Evolutionary conservation across 257 asterid genomes (phyloP).

Genomic region (Salvia rosmarinus): DNA sequence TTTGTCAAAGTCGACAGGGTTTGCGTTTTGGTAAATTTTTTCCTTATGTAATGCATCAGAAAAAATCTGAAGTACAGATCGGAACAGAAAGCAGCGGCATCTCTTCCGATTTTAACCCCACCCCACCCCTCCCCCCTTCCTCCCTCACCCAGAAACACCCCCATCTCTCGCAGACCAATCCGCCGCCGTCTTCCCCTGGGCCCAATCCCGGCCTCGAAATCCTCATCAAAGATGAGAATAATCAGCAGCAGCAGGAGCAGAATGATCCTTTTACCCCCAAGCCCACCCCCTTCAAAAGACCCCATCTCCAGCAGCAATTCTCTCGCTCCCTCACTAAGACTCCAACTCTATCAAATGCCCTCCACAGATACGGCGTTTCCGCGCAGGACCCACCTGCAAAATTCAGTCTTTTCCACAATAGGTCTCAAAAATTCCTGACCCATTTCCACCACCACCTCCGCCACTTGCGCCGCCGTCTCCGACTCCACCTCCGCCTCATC

Average conservation of each 20-base stretch:
- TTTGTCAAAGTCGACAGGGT: constrained; percentile 28
- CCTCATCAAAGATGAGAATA: constrained; percentile 52
- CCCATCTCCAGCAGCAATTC: constrained; percentile 59
- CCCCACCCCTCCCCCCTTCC: constrained; percentile 63
- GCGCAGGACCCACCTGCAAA: constrained; percentile 44
- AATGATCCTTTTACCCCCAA: constrained; percentile 63
- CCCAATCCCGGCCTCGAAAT: constrained; percentile 50
- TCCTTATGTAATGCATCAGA: constrained; percentile 91
- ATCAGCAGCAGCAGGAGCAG: constrained; percentile 40
- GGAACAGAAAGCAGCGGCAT: constrained; percentile 98
- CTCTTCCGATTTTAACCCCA: constrained; percentile 98
- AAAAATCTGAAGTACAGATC: constrained; percentile 95
- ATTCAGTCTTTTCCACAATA: constrained; percentile 42
- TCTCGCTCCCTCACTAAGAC: constrained; percentile 55
- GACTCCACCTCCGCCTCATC: constrained; percentile 71
- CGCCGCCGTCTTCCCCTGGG: constrained; percentile 44
- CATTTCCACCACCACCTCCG: constrained; percentile 69
- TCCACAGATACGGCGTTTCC: constrained; percentile 54
- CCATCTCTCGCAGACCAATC: constrained; percentile 33
- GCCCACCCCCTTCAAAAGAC: constrained; percentile 75
- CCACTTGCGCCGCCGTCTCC: constrained; percentile 72
- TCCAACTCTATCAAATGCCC: constrained; percentile 63
- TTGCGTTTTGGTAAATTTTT: constrained; percentile 21
- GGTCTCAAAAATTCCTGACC: constrained; percentile 57
- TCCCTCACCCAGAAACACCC: constrained; percentile 67